Evolutionary conservation across 495 filamentous ascomycete species (phyloP), one percentile per base, ranked within the genome.

Genomic region (Hyaloscypha finlandica): DNA sequence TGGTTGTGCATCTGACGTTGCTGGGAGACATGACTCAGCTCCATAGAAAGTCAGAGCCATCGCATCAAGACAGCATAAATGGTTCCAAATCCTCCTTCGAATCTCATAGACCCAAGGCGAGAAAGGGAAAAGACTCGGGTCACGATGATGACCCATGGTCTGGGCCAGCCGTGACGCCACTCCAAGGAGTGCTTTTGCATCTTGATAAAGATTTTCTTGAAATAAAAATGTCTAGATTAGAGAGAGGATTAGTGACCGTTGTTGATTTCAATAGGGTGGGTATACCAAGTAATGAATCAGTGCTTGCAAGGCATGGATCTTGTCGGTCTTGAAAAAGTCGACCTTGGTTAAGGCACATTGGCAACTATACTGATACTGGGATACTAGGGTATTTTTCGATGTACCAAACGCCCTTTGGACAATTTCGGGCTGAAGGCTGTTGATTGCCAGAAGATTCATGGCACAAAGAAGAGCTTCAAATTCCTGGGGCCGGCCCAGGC

Each of bases 91-190:
- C 48, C 71, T 39, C 19, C 73, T 55, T 39, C 73, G 59, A 35
- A 73, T 57, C 59, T 75, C 69, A 45, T 64, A 70, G 20, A 73
- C 63, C 65, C 70, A 72, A 6, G 73, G 73, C 16, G 71, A 68
- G 64, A 59, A 75, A 35, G 68, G 71, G 52, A 70, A 75, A 32
- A 70, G 67, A 29, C 54, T 65, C 42, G 67, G 67, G 56, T 74
- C 73, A 19, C 71, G 69, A 51, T 75, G 73, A 20, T 70, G 25
- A 14, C 73, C 73, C 59, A 72, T 73, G 29, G 64, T 66, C 57
- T 72, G 67, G 5, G 64, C 73, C 29, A 70, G 25, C 8, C 65
- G 71, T 32, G 63, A 16, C 4, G 65, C 65, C n/a, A 66, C 33
- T 6, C 70, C 70, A 1, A 72, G 59, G 5, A 72, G 32, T 6